phyloP scores from a whole-genome alignment of 768 basidiomycete genomes.

The Hirschioporus abietinus region DNA sequence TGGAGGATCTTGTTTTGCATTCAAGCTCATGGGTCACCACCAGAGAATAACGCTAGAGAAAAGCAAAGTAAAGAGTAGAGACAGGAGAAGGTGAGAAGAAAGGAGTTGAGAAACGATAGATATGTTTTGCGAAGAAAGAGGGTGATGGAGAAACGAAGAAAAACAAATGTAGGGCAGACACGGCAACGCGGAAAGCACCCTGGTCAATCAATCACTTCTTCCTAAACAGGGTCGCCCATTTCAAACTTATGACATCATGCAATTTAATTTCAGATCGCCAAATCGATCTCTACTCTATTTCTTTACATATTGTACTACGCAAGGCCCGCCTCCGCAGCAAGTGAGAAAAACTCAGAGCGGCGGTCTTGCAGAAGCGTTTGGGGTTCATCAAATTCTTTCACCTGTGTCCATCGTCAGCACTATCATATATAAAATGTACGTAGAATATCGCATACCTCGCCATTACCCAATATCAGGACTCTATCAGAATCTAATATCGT shows the following conservation, averaged over 20 bases:
- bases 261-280: too few species aligned
- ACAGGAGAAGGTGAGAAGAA: not conserved
- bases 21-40: not conserved
- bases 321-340: constrained; percentile 63
- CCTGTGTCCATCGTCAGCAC: constrained; percentile 25
- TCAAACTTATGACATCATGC: too few species aligned
- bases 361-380: constrained; percentile 52
- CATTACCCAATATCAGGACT: constrained; percentile 77
- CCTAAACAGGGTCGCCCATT: too few species aligned
- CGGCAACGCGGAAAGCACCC: too few species aligned
- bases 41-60: too few species aligned
- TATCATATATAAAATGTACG: not conserved
- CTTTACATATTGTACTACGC: constrained; percentile 8
- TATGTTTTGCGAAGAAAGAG: not conserved
- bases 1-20: not conserved
- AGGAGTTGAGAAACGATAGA: not conserved
- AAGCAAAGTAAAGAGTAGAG: not conserved
- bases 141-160: not conserved
- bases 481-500: constrained; percentile 80
- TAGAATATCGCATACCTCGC: constrained; percentile 40
- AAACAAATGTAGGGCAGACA: not conserved
- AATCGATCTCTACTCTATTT: not conserved
- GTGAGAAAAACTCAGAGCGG: constrained; percentile 52
- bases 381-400: constrained; percentile 81
- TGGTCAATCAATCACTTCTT: too few species aligned